Evolutionary conservation across 2,329 filamentous ascomycete genomes (phyloP).

Genomic region (Cercospora sp.): DNA sequence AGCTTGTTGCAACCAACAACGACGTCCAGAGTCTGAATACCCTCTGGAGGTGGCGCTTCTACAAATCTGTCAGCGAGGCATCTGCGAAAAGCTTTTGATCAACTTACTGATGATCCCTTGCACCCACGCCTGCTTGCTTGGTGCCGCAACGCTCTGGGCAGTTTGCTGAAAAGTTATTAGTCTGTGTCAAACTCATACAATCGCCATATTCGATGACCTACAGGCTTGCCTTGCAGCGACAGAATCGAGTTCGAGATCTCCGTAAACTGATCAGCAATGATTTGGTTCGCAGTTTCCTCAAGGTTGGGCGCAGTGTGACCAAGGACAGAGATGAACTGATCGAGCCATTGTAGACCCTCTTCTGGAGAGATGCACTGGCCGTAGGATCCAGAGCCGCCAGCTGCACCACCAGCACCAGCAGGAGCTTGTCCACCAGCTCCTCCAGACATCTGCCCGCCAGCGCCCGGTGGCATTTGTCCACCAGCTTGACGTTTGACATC

Average conservation of each 20-base stretch:
- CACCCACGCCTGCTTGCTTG: constrained; percentile 19
- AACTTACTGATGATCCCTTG: constrained; percentile 10
- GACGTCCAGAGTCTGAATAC: constrained; percentile 17
- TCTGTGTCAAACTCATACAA: no score
- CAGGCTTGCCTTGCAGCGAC: constrained; percentile 17
- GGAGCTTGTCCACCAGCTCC: no score
- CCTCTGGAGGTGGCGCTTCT: constrained; percentile 12
- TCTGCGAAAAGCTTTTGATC: neutral
- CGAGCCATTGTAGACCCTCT: constrained; percentile 18
- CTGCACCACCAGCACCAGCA: no score
- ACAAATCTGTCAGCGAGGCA: neutral
- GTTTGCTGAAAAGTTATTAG: no score
- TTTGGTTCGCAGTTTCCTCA: constrained; percentile 14
- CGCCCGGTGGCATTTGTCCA: no score
- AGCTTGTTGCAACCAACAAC: constrained; percentile 20
- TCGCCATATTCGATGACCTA: no score
- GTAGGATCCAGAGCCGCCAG: neutral
- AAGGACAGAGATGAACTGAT: constrained; percentile 16
- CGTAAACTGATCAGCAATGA: constrained; percentile 21
- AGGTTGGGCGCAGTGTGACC: constrained; percentile 6
- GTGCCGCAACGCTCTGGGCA: constrained; percentile 1
- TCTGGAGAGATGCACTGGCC: constrained; percentile 17
- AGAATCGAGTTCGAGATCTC: constrained; percentile 23
- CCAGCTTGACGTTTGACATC: neutral
- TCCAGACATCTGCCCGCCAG: no score